Base-by-base conservation (phyloP, 2,329 filamentous ascomycete species). In the Diaporthe longicolla region DNA sequence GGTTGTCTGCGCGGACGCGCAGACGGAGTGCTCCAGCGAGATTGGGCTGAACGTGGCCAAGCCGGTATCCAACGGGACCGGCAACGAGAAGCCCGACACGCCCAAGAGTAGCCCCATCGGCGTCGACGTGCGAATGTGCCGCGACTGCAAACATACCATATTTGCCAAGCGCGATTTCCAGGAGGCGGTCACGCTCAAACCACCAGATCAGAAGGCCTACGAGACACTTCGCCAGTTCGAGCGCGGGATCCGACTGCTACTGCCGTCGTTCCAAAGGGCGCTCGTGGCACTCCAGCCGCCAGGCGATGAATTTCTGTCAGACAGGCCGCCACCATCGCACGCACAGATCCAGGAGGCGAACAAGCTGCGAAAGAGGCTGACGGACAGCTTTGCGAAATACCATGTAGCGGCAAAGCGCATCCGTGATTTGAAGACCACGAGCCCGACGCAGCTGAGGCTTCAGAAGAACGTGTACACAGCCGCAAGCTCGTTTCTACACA, bases 111-210 rank as follows among this genome's bases (percentile, higher is more conserved):
- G 84, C 19, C 89, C 92, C 76, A 82, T 97, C 55, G 91, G 90
- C 71, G 84, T 98, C 57, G 94, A 98, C 80, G 87, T 99, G 21
- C 91, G 97, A 55, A 96, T 99, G 89, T 99, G 97, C 83, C 93
- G 93, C 79, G 95, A 97, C 73, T 99, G 97, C 85, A 95, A 87
- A 71, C 82, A 84, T 74, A 90, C 86, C 48, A 85, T 91, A 61
- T 91, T 91, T 78, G 85, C 87, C 68, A 92, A 93, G 78, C 90
- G 92, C 50, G 95, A 98, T 80, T 98, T 98, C 80, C 86, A 90
- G 32, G 89, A 91, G 11, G 93, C 95, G 13, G 82, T 95, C 5
- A 84, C 88, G 1, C 87, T 90, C 68, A 93, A 92, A 76, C 92
- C 94, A 0, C 88, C 93, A 2, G 93, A 96, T 78, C 92, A 95